These are phyloP conservation scores for Botrytis byssoidea DNA, from an alignment of 2,329 filamentous ascomycete species.

Conservation along the genomic window DNA sequence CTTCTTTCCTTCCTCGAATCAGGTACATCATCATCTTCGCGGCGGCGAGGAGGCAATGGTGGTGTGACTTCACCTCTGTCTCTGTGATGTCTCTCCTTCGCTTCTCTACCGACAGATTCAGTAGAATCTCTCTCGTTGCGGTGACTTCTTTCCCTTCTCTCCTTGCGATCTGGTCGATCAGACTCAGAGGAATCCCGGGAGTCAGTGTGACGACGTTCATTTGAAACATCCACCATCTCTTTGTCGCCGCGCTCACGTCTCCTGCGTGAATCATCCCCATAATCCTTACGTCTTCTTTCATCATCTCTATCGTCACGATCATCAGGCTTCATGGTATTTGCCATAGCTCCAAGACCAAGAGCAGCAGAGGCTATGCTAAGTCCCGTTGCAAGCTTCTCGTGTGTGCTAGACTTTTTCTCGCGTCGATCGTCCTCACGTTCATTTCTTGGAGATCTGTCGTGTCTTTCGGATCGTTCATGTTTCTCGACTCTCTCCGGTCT, in stretches of 20 bases:
- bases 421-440: conserved; percentile 21
- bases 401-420: conserved; percentile 28
- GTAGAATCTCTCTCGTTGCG: conserved; percentile 29
- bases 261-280: conserved; percentile 36
- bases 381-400: conserved; percentile 37
- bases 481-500: conserved; percentile 23
- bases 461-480: conserved; percentile 26
- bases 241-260: conserved; percentile 32
- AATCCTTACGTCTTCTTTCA: conserved; percentile 30
- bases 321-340: conserved; percentile 33
- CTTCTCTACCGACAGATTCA: conserved; percentile 31
- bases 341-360: conserved; percentile 36
- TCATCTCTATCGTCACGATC: conserved; percentile 35
- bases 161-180: conserved; percentile 27
- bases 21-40: conserved; percentile 13
- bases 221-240: conserved; percentile 28
- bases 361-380: conserved; percentile 39
- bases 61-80: conserved; percentile 27
- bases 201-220: conserved; percentile 30
- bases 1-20: conserved; percentile 7
- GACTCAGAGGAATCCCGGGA: conserved; percentile 12
- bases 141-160: conserved; percentile 30
- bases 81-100: conserved; percentile 29
- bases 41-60: conserved; percentile 15
- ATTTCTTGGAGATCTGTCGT: conserved; percentile 20